Percentiles rank a stretch among this genome's conserved stretches.
Evolutionary conservation across 2,329 filamentous ascomycete species (phyloP).

Genomic region (Tolypocladium capitatum): DNA sequence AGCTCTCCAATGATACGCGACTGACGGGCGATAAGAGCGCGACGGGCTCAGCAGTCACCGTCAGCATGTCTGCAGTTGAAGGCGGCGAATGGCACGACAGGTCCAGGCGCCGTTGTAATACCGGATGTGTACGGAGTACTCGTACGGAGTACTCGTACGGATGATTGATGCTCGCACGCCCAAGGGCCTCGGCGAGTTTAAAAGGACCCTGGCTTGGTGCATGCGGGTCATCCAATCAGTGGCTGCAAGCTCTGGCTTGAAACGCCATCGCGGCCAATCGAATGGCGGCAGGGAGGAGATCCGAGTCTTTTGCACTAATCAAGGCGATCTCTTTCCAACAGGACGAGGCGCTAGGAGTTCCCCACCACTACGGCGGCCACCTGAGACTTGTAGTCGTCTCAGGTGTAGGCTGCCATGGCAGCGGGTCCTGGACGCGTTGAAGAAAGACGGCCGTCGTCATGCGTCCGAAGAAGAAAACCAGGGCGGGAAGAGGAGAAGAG

Average conservation of each 20-base stretch:
- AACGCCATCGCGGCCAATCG: neutral
- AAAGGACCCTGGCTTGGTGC: neutral
- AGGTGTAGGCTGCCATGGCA: constrained; percentile 15
- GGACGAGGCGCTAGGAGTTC: neutral
- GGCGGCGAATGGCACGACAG: neutral
- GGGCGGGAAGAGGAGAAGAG: neutral
- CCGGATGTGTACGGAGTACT: too few species aligned
- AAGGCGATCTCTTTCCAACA: neutral
- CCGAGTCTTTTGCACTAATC: too few species aligned
- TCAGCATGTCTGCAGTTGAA: neutral
- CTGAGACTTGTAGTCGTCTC: constrained; percentile 20
- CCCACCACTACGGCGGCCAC: constrained; percentile 10
- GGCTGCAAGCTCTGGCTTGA: neutral
- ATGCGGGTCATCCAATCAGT: constrained; percentile 1
- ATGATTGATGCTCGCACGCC: too few species aligned
- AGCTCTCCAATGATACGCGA: neutral
- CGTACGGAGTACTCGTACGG: too few species aligned
- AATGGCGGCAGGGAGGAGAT: neutral
- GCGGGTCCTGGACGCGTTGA: too few species aligned
- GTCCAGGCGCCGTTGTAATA: neutral
- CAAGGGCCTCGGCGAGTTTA: neutral
- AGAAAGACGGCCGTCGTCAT: neutral
- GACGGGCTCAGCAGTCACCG: neutral
- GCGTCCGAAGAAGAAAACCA: neutral
- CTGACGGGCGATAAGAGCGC: neutral